Conservation (phyloP, 1,284 basidiomycete genomes). For the Trametes hirsuta region DNA sequence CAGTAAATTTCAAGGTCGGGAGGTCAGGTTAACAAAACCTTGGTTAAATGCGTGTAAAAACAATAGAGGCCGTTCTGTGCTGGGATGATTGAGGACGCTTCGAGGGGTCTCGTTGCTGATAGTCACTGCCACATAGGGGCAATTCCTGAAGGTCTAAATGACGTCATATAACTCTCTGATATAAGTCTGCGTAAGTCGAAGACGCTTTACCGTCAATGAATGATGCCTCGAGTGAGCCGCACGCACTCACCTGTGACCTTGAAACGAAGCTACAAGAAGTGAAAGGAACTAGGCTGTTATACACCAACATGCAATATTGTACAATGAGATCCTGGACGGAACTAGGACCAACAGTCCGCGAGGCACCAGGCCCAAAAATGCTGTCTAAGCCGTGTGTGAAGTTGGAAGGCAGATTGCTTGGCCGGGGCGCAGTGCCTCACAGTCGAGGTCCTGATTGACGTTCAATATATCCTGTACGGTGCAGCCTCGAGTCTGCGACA, state of each 20-base stretch:
- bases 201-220: no score
- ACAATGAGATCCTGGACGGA: conserved; percentile 13
- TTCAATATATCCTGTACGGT: conserved; percentile 56
- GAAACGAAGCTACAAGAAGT: background rate
- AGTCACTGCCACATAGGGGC: no score
- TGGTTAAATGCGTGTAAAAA: no score
- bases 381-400: background rate
- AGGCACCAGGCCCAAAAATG: background rate
- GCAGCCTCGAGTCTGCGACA: conserved; percentile 54
- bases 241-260: background rate
- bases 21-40: no score
- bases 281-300: background rate
- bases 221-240: no score
- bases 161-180: no score
- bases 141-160: no score
- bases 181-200: no score
- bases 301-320: conserved; percentile 9
- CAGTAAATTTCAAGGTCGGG: no score
- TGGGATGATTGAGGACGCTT: no score
- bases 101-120: no score
- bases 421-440: conserved; percentile 61
- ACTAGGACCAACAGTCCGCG: background rate
- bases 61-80: no score
- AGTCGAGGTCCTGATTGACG: conserved; percentile 59
- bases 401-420: conserved; percentile 53